These are phyloP conservation scores for Macrophomina tecta DNA, from an alignment of 2,329 filamentous ascomycete species.

Conservation along the genomic window DNA sequence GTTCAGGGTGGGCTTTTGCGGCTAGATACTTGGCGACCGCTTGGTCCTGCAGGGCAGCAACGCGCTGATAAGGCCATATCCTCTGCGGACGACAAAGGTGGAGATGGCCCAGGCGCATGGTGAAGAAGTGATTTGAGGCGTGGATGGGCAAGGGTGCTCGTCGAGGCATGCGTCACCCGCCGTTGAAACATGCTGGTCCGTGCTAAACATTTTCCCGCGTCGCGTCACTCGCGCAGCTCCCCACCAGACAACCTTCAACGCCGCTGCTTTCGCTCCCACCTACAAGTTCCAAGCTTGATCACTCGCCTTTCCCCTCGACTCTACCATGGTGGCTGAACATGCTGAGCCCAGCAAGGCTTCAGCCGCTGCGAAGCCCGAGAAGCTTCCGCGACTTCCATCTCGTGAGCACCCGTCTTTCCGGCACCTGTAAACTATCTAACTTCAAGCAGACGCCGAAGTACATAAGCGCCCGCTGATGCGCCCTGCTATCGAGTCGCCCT, in stretches of 20 bases:
- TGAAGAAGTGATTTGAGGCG: background rate
- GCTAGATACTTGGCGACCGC: conserved; percentile 23
- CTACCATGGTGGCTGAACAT: background rate
- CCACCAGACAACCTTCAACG: conserved; percentile 32
- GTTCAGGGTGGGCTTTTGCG: conserved; percentile 28
- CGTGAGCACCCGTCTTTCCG: conserved; percentile 31
- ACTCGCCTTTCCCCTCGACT: background rate
- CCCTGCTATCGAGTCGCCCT: conserved; percentile 60
- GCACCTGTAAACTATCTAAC: conserved; percentile 17
- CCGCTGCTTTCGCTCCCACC: conserved; percentile 3
- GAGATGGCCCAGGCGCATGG: conserved; percentile 20
- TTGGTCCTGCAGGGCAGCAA: conserved; percentile 23
- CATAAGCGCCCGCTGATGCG: conserved; percentile 65
- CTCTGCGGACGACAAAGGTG: conserved; percentile 17
- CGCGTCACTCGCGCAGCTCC: conserved; percentile 14
- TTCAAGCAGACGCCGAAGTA: conserved; percentile 53
- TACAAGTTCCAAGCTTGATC: no score
- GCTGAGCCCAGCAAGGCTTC: background rate
- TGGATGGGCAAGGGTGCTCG: background rate
- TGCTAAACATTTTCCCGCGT: conserved; percentile 19
- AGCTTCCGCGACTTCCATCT: conserved; percentile 31
- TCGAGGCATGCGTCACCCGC: background rate
- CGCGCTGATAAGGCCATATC: conserved; percentile 13
- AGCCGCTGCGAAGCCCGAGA: background rate
- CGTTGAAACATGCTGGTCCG: background rate